Conservation (phyloP, 1,284 basidiomycete species). For the Phylloboletellus chloephorus region DNA sequence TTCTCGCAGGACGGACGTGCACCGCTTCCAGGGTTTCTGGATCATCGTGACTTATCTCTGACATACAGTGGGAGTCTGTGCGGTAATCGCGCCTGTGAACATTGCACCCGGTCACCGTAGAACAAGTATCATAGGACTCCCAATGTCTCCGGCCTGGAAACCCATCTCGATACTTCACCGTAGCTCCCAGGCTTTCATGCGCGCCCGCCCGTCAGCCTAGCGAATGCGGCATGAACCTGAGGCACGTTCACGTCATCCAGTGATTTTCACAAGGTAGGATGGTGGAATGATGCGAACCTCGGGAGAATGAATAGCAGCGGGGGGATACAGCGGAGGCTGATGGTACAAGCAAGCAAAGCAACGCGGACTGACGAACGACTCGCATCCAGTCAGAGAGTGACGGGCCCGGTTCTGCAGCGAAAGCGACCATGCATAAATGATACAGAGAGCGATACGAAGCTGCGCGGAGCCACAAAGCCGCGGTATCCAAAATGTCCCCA, state of each 20-base stretch:
- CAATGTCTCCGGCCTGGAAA: not conserved
- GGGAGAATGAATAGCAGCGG: constrained; percentile 14
- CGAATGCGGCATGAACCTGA: constrained; percentile 6
- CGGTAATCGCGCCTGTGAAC: not conserved
- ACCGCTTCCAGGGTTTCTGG: no score
- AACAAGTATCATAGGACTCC: not conserved
- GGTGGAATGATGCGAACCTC: constrained; percentile 16
- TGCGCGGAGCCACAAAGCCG: constrained; percentile 13
- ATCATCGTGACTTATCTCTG: no score
- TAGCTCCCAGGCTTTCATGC: constrained; percentile 14
- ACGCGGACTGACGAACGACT: constrained; percentile 6
- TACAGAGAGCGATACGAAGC: constrained; percentile 9
- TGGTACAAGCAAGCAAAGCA: constrained; percentile 18
- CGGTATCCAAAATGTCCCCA: constrained; percentile 13
- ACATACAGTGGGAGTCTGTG: constrained; percentile 11
- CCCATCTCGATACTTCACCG: not conserved
- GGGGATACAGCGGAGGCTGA: constrained; percentile 23
- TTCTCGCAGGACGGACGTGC: no score
- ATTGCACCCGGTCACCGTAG: constrained; percentile 4
- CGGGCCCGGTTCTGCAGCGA: constrained; percentile 17
- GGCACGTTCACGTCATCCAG: constrained; percentile 12
- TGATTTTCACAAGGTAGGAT: constrained; percentile 21
- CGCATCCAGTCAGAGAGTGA: constrained; percentile 10
- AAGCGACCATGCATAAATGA: constrained; percentile 17
- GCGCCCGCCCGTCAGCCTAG: constrained; percentile 3